Conservation (phyloP, 257 asterid genomes). For the Oldenlandia corymbosa region DNA sequence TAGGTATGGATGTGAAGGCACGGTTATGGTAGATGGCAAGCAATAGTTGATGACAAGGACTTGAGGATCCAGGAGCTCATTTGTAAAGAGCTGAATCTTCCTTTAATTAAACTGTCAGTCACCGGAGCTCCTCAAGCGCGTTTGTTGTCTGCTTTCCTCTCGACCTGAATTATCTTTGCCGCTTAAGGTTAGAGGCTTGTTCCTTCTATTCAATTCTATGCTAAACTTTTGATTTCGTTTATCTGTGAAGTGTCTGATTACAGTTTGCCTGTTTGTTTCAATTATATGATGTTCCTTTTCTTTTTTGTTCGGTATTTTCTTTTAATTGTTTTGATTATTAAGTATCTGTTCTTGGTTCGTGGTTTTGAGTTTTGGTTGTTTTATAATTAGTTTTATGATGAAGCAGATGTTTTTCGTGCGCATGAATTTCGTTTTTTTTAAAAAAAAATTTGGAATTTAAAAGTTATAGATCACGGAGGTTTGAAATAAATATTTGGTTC, state of each 20-base stretch:
- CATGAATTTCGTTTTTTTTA: no score
- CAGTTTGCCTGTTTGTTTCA: background rate
- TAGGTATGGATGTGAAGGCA: constrained; percentile 49
- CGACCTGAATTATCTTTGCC: background rate
- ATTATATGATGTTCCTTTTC: no score
- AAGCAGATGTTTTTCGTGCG: no score
- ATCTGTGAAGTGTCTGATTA: background rate
- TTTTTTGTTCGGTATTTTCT: no score
- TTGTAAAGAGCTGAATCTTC: constrained; percentile 82
- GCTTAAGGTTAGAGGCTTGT: constrained; percentile 5
- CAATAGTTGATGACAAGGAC: constrained; percentile 89
- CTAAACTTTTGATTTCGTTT: background rate
- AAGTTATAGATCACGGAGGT: no score
- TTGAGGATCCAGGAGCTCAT: constrained; percentile 77
- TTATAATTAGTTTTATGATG: no score
- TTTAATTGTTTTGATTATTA: no score
- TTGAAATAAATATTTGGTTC: no score
- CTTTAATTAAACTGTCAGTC: constrained; percentile 45
- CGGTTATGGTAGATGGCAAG: constrained; percentile 99
- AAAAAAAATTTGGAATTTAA: no score
- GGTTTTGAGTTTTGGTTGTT: no score
- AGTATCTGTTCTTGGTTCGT: no score
- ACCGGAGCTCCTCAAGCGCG: constrained; percentile 57
- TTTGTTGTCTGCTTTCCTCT: constrained; percentile 4
- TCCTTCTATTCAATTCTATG: no score